Conservation (phyloP, 192 early-diverging fungal species). For the Coemansia sp. region DNA sequence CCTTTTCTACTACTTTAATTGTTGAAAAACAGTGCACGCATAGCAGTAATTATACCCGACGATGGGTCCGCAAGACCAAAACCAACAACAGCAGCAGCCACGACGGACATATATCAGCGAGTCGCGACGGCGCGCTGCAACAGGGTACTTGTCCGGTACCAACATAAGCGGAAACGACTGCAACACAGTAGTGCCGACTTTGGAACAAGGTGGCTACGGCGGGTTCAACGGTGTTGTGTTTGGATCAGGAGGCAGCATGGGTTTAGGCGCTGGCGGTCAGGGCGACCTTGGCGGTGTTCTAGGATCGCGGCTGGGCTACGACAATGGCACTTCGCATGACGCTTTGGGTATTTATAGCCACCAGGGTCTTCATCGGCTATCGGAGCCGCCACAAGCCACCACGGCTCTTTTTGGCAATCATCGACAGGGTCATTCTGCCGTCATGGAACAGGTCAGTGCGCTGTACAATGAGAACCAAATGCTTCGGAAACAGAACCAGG, state of each 20-base stretch:
- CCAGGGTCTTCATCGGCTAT: constrained; percentile 5
- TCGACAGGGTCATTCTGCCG: background rate
- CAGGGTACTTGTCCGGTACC: background rate
- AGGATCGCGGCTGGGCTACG: constrained; percentile 8
- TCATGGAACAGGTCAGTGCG: constrained; percentile 12
- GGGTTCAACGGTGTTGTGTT: constrained; percentile 48
- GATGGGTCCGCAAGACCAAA: constrained; percentile 6
- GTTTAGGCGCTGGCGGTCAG: background rate
- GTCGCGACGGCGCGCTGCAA: constrained; percentile 11
- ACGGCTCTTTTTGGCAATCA: background rate
- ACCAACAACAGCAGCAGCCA: constrained; percentile 12
- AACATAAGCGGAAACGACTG: background rate
- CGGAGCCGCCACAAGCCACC: background rate
- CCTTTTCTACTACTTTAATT: too few relatives aligned
- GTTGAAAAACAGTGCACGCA: too few relatives aligned
- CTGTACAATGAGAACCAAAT: constrained; percentile 27
- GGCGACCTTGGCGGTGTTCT: constrained; percentile 10
- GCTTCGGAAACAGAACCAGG: constrained; percentile 34
- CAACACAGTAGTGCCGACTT: constrained; percentile 1
- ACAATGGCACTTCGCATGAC: constrained; percentile 1
- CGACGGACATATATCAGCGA: background rate
- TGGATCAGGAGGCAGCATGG: constrained; percentile 8
- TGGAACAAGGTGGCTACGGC: constrained; percentile 23
- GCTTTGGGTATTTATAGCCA: background rate
- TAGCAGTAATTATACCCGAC: too few relatives aligned